phyloP scores from a whole-genome alignment of 768 basidiomycete species.

The Galerina sulciceps region DNA sequence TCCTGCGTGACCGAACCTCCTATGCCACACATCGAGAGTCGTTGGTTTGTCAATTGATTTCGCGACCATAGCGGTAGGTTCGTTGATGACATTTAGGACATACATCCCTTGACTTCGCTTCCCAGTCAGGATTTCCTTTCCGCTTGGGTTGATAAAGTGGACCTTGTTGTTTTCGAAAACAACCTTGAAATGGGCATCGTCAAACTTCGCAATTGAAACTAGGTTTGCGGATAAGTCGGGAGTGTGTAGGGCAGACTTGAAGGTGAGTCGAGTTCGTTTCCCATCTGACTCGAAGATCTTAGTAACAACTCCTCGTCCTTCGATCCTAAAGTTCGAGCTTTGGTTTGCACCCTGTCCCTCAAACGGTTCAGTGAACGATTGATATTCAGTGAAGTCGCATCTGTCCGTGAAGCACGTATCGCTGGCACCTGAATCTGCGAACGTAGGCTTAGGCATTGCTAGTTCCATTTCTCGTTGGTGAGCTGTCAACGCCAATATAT shows the following conservation, averaged over 20 bases:
- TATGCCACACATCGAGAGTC: conserved; percentile 29
- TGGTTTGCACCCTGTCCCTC: conserved; percentile 12
- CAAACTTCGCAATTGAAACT: conserved; percentile 22
- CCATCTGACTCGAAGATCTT: conserved; percentile 13
- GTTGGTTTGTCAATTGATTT: background rate
- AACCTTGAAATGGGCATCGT: conserved; percentile 12
- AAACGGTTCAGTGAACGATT: background rate
- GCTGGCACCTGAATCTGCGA: conserved; percentile 25
- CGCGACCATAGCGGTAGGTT: background rate
- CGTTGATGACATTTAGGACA: conserved; percentile 15
- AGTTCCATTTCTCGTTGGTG: background rate
- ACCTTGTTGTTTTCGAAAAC: conserved; percentile 15
- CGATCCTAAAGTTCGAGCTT: conserved; percentile 18
- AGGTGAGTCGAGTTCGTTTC: conserved; percentile 12
- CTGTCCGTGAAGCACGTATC: conserved; percentile 27
- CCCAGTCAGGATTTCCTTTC: background rate
- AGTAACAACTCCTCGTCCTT: conserved; percentile 22
- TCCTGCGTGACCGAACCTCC: conserved; percentile 25
- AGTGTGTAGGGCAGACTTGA: conserved; percentile 26
- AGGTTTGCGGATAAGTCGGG: conserved; percentile 31
- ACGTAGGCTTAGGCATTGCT: background rate
- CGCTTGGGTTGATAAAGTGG: background rate
- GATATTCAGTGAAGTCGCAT: conserved; percentile 18
- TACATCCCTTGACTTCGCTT: conserved; percentile 14
- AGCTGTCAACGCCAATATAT: background rate